Evolutionary conservation across 441 rosid genomes (phyloP).

Genomic region (Pelargonium australe): DNA sequence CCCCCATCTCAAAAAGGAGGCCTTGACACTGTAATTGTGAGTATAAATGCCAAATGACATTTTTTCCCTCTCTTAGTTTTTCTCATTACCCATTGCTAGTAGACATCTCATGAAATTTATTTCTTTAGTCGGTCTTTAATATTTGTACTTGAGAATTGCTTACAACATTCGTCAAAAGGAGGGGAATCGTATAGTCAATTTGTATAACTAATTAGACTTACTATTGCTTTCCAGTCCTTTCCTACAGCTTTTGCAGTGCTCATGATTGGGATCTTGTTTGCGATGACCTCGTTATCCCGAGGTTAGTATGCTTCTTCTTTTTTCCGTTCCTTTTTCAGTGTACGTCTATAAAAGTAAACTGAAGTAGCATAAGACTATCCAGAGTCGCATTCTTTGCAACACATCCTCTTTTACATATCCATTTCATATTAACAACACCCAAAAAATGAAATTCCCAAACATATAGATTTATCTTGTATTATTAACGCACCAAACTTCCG

Average conservation of each 20-base stretch:
- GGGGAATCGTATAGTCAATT: not conserved
- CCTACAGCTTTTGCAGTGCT: slow-evolving; percentile 66
- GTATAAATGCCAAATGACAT: slow-evolving; percentile 23
- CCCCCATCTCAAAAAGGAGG: slow-evolving; percentile 57
- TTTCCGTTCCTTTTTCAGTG: slow-evolving; percentile 1
- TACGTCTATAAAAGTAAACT: not conserved
- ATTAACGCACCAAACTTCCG: too few species aligned
- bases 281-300: slow-evolving; percentile 61
- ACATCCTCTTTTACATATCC: too few species aligned
- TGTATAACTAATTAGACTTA: slow-evolving; percentile 3
- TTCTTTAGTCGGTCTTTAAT: not conserved
- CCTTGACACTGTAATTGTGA: slow-evolving; percentile 74
- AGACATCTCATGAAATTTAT: not conserved
- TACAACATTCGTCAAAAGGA: not conserved
- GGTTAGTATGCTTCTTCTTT: slow-evolving; percentile 36
- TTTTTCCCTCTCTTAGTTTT: not conserved
- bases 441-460: too few species aligned
- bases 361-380: not conserved
- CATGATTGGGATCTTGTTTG: slow-evolving; percentile 55
- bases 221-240: slow-evolving; percentile 52
- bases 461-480: too few species aligned
- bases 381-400: not conserved
- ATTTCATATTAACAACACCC: too few species aligned
- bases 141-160: not conserved
- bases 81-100: not conserved